Evolutionary conservation across 148 eudicot species (phyloP).

Genomic region (Dysphania ambrosioides): DNA sequence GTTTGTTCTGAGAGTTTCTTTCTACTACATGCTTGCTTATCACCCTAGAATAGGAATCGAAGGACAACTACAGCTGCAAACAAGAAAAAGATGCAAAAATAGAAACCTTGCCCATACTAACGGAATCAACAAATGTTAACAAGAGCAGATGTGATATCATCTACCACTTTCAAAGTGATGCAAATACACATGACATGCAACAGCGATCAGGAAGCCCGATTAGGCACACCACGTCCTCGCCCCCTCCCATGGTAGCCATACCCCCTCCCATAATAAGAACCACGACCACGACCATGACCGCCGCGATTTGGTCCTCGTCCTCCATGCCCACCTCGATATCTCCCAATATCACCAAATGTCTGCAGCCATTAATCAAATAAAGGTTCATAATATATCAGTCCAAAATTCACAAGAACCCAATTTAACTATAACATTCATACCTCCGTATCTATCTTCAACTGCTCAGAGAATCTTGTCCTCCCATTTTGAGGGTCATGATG

Average conservation of each 20-base stretch:
- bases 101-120: background rate
- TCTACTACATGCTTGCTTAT: background rate
- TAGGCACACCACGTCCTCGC: conserved; percentile 46
- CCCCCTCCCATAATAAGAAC: conserved; percentile 51
- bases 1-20: background rate
- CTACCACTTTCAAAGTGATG: background rate
- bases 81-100: background rate
- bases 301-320: conserved; percentile 52
- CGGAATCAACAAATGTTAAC: conserved; percentile 6
- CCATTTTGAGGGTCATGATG: conserved; percentile 52
- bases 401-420: background rate
- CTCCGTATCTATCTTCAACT: conserved; percentile 80
- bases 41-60: too few relatives aligned
- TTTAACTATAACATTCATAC: conserved; percentile 40
- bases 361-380: conserved; percentile 27
- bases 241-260: conserved; percentile 59
- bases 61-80: background rate
- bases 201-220: conserved; percentile 27
- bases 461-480: conserved; percentile 76
- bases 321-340: conserved; percentile 68
- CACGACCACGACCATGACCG: conserved; percentile 58
- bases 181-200: background rate
- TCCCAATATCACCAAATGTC: conserved; percentile 75
- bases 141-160: background rate
- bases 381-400: background rate